These are phyloP conservation scores for Helicocarpus griseus DNA, from an alignment of 2,329 filamentous ascomycete genomes.

Conservation along the genomic window DNA sequence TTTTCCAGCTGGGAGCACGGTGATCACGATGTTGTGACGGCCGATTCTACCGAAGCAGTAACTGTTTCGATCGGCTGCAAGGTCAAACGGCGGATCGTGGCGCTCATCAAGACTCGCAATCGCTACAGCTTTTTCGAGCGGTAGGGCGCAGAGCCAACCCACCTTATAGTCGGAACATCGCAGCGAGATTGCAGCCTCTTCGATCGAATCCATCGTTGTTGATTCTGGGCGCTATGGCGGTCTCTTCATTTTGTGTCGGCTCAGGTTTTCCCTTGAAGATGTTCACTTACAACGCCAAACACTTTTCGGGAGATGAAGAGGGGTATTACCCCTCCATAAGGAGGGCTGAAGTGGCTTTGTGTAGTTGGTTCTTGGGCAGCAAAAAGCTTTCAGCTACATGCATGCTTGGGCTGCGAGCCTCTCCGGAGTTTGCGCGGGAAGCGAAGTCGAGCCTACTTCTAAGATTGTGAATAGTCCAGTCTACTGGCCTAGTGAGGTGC, in stretches of 20 bases:
- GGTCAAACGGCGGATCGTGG: not conserved
- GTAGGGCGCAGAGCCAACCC: not conserved
- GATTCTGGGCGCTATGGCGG: not conserved
- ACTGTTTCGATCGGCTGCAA: conserved; percentile 12
- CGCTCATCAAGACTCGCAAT: not conserved
- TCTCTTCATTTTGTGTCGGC: not conserved
- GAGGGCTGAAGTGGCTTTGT: not conserved
- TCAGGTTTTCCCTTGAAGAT: not conserved
- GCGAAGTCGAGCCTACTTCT: not conserved
- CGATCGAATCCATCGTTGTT: not conserved
- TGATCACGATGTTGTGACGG: conserved; percentile 15
- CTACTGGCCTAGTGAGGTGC: too few species aligned
- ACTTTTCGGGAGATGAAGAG: too few species aligned
- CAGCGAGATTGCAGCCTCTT: not conserved
- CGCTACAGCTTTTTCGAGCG: not conserved
- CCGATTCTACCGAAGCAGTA: conserved; percentile 15
- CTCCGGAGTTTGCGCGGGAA: not conserved
- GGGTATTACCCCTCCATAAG: too few species aligned
- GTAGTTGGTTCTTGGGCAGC: not conserved
- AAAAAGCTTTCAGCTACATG: not conserved
- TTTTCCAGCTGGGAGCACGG: conserved; percentile 12
- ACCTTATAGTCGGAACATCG: conserved; percentile 3
- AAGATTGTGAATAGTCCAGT: not conserved
- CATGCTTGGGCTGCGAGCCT: not conserved
- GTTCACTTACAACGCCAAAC: too few species aligned